Base-by-base conservation (phyloP, 2,329 filamentous ascomycete genomes). In the Thelonectria discophora region DNA sequence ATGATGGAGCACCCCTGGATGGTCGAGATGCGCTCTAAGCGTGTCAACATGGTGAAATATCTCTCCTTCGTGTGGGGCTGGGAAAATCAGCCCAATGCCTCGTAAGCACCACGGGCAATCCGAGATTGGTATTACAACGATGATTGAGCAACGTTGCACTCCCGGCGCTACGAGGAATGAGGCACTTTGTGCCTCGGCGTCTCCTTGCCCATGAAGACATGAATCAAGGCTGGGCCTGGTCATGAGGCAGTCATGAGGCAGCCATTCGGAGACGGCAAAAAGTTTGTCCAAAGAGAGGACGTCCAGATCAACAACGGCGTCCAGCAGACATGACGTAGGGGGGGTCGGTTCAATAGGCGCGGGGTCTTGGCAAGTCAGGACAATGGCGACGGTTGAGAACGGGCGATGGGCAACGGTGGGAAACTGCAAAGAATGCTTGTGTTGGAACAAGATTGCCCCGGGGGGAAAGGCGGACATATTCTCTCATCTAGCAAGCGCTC, bases 1-100 rank as follows among this genome's bases (percentile, higher is more conserved):
- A 99, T 99, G 94, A 87, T 97, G 66, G 95, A 99, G 75, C 95
- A 99, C 79, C 95, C 95, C 2, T 99, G 95, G 95, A 97, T 99
- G 90, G 82, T 92, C 43, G 95, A 99, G 73, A 98, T 98, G 92
- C 90, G 90, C 73, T 85, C 88, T 56, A 98, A 97, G 83, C 92
- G 95, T 70, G 95, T 99, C 76, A 98, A 98, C 79, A 98, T 99
- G 94, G 88, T 88, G 67, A 91, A 93, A 73, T 99, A 97, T 78
- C 85, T 99, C 61, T 88, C 90, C 63, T 93, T 95, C 71, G 95
- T 99, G 45, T 99, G 95, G 95, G 95, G 94, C 61, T 99, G 95
- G 95, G 89, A 95, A 66, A 65, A 68, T n/a, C 58, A 69, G 56
- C 55, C 63, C 21, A 61, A 59, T 45, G 62, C 62, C 58, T 60